Conservation (phyloP, 163 green algal species). For the Chlorella variabilis region DNA sequence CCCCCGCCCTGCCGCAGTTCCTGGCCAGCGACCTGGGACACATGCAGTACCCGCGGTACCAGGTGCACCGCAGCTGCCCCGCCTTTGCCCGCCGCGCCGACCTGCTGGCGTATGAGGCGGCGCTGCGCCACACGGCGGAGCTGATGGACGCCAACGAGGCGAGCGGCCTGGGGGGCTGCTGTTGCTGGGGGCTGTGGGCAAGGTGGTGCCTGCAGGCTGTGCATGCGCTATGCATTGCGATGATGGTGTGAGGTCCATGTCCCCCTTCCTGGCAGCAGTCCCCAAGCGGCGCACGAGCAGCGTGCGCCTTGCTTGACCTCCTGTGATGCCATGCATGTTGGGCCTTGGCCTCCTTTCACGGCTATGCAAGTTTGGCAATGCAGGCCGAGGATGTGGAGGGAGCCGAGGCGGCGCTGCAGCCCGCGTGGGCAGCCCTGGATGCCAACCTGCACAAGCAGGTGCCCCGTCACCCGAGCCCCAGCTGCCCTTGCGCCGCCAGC, state of each 20-base stretch:
- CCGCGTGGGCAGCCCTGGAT: conserved; percentile 50
- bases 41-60: conserved; percentile 70
- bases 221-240: no score
- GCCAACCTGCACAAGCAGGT: conserved; percentile 48
- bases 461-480: not conserved
- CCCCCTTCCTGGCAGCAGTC: no score
- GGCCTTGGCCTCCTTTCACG: no score
- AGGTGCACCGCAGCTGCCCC: conserved; percentile 46
- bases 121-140: conserved; percentile 59
- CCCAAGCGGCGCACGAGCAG: no score
- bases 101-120: conserved; percentile 81
- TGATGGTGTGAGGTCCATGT: no score
- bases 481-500: no score
- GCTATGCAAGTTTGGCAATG: not conserved
- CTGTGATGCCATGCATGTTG: no score
- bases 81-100: conserved; percentile 57
- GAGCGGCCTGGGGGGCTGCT: conserved; percentile 3
- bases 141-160: conserved; percentile 75
- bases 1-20: no score
- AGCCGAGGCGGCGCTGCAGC: conserved; percentile 47
- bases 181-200: no score
- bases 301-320: no score
- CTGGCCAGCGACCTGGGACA: conserved; percentile 62
- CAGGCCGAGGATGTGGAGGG: conserved; percentile 39
- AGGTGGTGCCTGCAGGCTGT: no score